Percentiles rank a stretch among this genome's conserved stretches.
Conservation (phyloP, 2,329 filamentous ascomycete species). For the Acephala macrosclerotiorum region DNA sequence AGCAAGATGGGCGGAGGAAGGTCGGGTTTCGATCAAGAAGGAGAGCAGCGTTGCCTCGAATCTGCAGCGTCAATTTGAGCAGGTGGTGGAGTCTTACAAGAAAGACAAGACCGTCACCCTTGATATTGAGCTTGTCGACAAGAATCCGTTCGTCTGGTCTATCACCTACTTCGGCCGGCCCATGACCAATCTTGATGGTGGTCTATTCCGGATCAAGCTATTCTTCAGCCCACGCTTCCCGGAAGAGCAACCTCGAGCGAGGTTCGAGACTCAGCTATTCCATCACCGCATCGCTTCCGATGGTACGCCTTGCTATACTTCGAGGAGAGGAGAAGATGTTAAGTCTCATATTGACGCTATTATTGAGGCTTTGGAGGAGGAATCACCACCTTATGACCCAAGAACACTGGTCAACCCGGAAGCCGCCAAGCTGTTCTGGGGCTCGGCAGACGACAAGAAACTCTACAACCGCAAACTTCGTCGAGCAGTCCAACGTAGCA, state of each 20-base stretch:
- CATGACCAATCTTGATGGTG: constrained; percentile 93
- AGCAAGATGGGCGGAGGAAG: constrained; percentile 73
- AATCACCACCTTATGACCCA: constrained; percentile 87
- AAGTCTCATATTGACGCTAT: constrained; percentile 85
- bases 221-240: constrained; percentile 86
- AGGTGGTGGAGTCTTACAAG: constrained; percentile 79
- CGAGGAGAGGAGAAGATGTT: constrained; percentile 76
- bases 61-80: constrained; percentile 83
- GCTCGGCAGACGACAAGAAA: constrained; percentile 78
- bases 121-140: constrained; percentile 77
- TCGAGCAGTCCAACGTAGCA: constrained; percentile 75
- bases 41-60: constrained; percentile 82
- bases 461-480: constrained; percentile 83
- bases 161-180: constrained; percentile 90
- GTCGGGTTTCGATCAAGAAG: constrained; percentile 65
- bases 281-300: constrained; percentile 85
- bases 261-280: constrained; percentile 82
- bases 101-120: constrained; percentile 73
- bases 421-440: constrained; percentile 88
- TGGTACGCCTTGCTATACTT: constrained; percentile 84
- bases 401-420: constrained; percentile 87
- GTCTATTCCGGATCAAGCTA: constrained; percentile 83
- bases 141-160: constrained; percentile 89
- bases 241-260: constrained; percentile 84
- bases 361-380: constrained; percentile 84